Conservation (phyloP, 352 stramenopile species). For the Globisporangium iwayamae region DNA sequence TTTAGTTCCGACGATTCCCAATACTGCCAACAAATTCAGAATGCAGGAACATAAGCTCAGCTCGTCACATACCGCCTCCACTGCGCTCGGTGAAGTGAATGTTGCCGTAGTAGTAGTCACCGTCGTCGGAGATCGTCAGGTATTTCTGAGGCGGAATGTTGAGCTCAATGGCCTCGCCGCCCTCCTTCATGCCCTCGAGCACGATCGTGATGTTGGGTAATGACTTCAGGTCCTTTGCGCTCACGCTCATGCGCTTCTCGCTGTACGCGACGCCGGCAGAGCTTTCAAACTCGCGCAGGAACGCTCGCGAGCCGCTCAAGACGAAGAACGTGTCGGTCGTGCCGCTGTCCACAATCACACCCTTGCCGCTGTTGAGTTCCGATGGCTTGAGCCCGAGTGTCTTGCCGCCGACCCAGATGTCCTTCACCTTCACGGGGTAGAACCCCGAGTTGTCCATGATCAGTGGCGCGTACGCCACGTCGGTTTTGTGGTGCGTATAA, state of each 20-base stretch:
- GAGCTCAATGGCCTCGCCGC: conserved; percentile 55
- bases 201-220: conserved; percentile 71
- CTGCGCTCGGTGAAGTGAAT: conserved; percentile 81
- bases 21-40: not conserved
- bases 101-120: conserved; percentile 59
- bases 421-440: conserved; percentile 83
- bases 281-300: conserved; percentile 47
- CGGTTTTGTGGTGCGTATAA: conserved; percentile 60
- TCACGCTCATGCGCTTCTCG: conserved; percentile 52
- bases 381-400: conserved; percentile 39
- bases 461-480: conserved; percentile 67
- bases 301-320: conserved; percentile 36
- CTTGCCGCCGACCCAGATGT: conserved; percentile 55
- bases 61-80: conserved; percentile 48
- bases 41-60: not conserved
- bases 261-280: conserved; percentile 50
- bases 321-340: conserved; percentile 86
- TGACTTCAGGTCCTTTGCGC: conserved; percentile 27
- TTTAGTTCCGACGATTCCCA: conserved; percentile 4
- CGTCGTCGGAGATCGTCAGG: conserved; percentile 45
- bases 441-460: conserved; percentile 42
- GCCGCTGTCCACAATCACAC: conserved; percentile 83
- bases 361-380: conserved; percentile 64
- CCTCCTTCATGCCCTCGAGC: conserved; percentile 40
- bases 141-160: conserved; percentile 66